A percentile compares a stretch with the other conserved stretches of the same genome.
Conservation (phyloP, 345 rosid species). For the Ceriops tagal region DNA sequence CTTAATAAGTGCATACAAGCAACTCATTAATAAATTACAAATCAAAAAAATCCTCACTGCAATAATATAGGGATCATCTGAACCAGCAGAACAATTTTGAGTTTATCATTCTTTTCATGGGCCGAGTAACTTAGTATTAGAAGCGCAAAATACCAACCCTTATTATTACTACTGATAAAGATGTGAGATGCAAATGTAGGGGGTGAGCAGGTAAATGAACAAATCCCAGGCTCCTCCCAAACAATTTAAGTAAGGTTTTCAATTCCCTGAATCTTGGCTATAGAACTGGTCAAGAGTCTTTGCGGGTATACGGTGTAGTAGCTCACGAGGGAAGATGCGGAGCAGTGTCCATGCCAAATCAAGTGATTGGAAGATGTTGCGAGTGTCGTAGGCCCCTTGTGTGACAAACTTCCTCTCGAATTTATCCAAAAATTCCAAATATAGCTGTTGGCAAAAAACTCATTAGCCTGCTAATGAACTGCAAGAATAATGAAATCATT, state of each 20-base stretch:
- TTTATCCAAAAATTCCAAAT: slow-evolving; percentile 88
- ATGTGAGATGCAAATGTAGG: slow-evolving; percentile 1
- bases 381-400: slow-evolving; percentile 96
- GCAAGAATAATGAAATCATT: neutral
- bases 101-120: no score
- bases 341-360: slow-evolving; percentile 96
- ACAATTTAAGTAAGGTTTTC: slow-evolving; percentile 12
- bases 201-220: slow-evolving; percentile 9
- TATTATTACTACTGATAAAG: slow-evolving; percentile 17
- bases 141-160: slow-evolving; percentile 15
- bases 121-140: neutral
- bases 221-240: slow-evolving; percentile 10
- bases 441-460: slow-evolving; percentile 54
- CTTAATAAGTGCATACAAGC: neutral
- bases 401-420: slow-evolving; percentile 90
- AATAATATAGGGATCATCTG: neutral
- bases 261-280: slow-evolving; percentile 64
- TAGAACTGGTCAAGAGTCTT: slow-evolving; percentile 86
- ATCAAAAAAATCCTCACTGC: slow-evolving; percentile 1
- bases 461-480: neutral
- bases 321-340: slow-evolving; percentile 97
- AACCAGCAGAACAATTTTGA: neutral
- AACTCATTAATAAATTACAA: slow-evolving; percentile 23
- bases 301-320: slow-evolving; percentile 96
- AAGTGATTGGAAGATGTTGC: slow-evolving; percentile 88